These are phyloP conservation scores for Globisporangium nunn DNA, from an alignment of 352 stramenopile genomes.

Conservation along the genomic window DNA sequence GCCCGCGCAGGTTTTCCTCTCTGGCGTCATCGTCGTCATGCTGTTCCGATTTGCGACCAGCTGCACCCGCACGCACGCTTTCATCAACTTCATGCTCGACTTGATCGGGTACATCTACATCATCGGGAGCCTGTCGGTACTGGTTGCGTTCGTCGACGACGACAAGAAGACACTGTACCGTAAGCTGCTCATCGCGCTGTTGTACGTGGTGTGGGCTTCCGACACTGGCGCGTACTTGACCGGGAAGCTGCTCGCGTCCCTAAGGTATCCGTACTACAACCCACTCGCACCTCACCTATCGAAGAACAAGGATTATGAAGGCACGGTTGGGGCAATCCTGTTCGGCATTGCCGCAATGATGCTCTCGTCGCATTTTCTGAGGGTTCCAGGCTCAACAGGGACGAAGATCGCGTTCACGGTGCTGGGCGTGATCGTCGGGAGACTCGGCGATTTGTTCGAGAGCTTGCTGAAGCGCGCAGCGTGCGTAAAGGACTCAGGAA, in stretches of 20 bases:
- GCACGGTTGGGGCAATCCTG: slow-evolving; percentile 83
- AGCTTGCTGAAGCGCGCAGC: slow-evolving; percentile 94
- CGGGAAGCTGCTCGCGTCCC: slow-evolving; percentile 83
- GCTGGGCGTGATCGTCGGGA: slow-evolving; percentile 88
- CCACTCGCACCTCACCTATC: slow-evolving; percentile 83
- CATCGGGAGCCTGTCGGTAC: slow-evolving; percentile 54
- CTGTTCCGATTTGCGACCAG: slow-evolving; percentile 31
- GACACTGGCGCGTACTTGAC: slow-evolving; percentile 94
- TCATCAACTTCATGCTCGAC: slow-evolving; percentile 48
- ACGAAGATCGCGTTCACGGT: slow-evolving; percentile 81
- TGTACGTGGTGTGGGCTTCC: slow-evolving; percentile 70
- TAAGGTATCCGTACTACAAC: slow-evolving; percentile 81
- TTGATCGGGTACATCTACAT: slow-evolving; percentile 69
- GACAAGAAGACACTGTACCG: slow-evolving; percentile 41
- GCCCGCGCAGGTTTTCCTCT: slow-evolving; percentile 42
- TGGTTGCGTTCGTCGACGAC: slow-evolving; percentile 62
- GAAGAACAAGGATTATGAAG: slow-evolving; percentile 96
- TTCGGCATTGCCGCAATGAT: slow-evolving; percentile 85
- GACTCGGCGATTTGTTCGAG: slow-evolving; percentile 93
- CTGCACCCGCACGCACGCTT: slow-evolving; percentile 4
- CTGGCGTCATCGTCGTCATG: slow-evolving; percentile 46
- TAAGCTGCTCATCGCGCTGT: slow-evolving; percentile 58
- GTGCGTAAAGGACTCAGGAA: slow-evolving; percentile 93
- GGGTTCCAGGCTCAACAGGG: slow-evolving; percentile 65
- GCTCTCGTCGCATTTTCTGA: slow-evolving; percentile 65